Percentiles rank a stretch among this genome's conserved stretches.
These are phyloP conservation scores for Claviceps pazoutovae DNA, from an alignment of 2,329 filamentous ascomycete genomes.

Conservation along the genomic window DNA sequence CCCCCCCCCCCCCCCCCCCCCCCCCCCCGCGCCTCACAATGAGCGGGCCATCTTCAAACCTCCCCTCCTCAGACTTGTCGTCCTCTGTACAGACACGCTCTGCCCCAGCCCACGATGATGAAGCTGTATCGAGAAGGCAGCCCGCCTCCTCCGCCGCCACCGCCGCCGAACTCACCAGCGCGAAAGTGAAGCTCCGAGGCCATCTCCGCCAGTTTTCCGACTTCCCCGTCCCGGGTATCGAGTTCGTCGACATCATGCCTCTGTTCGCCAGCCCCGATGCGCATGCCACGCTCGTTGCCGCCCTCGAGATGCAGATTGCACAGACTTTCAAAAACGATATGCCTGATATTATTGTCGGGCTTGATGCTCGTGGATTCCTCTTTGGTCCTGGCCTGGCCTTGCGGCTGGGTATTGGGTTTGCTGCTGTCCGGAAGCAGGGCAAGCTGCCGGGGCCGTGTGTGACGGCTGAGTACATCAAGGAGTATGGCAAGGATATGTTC, in stretches of 20 bases:
- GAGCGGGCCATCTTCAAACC: slow-evolving; percentile 15
- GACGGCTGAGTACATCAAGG: slow-evolving; percentile 81
- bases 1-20: slow-evolving; percentile 11
- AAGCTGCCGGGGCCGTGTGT: slow-evolving; percentile 86
- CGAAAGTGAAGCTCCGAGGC: slow-evolving; percentile 55
- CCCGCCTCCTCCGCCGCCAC: slow-evolving; percentile 46
- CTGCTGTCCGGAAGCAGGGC: slow-evolving; percentile 86
- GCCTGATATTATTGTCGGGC: slow-evolving; percentile 82
- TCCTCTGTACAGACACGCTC: slow-evolving; percentile 13
- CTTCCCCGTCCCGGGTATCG: slow-evolving; percentile 82
- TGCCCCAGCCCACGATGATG: slow-evolving; percentile 24
- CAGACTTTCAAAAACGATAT: slow-evolving; percentile 45
- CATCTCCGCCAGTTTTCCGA: slow-evolving; percentile 77
- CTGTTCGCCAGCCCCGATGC: slow-evolving; percentile 69
- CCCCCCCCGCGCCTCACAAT: slow-evolving; percentile 19
- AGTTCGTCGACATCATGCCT: slow-evolving; percentile 97
- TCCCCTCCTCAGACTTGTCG: slow-evolving; percentile 9
- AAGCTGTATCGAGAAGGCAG: slow-evolving; percentile 48
- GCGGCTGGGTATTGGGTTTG: slow-evolving; percentile 70
- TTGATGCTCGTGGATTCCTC: slow-evolving; percentile 89
- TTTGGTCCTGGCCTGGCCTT: slow-evolving; percentile 85
- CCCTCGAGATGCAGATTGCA: slow-evolving; percentile 70
- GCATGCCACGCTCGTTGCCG: slow-evolving; percentile 66
- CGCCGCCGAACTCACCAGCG: slow-evolving; percentile 52
- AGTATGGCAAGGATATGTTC: slow-evolving; percentile 91